A percentile compares a stretch with the other conserved stretches of the same genome.
Conservation (phyloP, 768 basidiomycete species). For the Clavaria fumosa region DNA sequence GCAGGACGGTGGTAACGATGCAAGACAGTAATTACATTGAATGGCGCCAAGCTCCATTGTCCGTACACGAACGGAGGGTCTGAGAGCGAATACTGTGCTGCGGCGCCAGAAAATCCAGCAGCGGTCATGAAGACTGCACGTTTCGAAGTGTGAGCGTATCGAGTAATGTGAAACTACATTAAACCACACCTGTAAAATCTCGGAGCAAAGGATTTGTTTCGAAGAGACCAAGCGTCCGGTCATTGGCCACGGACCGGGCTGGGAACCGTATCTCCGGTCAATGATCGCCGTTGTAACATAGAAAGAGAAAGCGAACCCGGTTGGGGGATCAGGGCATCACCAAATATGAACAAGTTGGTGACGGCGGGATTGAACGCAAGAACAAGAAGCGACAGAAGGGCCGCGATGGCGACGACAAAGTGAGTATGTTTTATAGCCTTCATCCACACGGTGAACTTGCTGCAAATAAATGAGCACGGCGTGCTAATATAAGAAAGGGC, state of each 20-base stretch:
- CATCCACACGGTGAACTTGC: neutral
- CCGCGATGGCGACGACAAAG: neutral
- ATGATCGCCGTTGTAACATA: no score
- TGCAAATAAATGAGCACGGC: no score
- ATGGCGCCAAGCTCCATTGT: conserved; percentile 1
- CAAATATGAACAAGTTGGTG: neutral
- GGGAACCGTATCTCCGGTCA: no score
- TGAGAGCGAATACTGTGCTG: conserved; percentile 1
- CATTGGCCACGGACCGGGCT: neutral
- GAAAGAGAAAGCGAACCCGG: neutral
- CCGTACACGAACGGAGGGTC: conserved; percentile 2
- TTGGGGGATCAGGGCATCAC: neutral
- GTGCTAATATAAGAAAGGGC: neutral
- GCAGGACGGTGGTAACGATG: neutral
- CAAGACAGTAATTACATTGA: neutral
- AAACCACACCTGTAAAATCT: conserved; percentile 1
- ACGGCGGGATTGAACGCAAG: neutral
- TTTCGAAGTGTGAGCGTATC: neutral
- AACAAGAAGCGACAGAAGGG: neutral
- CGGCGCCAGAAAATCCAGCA: conserved; percentile 3
- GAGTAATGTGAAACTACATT: neutral
- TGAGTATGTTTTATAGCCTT: conserved; percentile 1
- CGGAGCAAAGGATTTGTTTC: neutral
- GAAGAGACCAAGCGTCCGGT: neutral
- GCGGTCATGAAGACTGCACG: conserved; percentile 1